phyloP scores from a whole-genome alignment of 768 basidiomycete genomes.

The Melanogaster broomeanus region DNA sequence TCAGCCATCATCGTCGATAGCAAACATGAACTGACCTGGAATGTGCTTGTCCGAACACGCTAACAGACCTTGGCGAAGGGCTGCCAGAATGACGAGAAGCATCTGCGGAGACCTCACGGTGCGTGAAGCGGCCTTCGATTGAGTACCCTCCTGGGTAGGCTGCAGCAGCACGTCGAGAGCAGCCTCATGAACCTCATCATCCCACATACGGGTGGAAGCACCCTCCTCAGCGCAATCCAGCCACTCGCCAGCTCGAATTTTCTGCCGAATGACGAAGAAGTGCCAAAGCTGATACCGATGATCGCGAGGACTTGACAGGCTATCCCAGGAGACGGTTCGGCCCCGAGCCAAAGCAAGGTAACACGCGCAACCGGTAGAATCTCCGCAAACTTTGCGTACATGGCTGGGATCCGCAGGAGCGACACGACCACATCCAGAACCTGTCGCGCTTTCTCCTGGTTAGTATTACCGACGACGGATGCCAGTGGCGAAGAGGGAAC shows the following conservation, averaged over 20 bases:
- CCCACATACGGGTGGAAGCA: conserved; percentile 74
- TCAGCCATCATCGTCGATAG: not conserved
- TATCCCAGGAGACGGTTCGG: conserved; percentile 62
- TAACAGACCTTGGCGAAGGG: conserved; percentile 59
- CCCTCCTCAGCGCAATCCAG: conserved; percentile 72
- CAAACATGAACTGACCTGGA: conserved; percentile 9
- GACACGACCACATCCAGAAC: conserved; percentile 67
- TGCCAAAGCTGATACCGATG: conserved; percentile 54
- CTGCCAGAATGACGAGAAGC: conserved; percentile 68
- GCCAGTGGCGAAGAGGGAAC: conserved; percentile 11
- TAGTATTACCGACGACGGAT: conserved; percentile 26
- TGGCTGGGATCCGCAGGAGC: conserved; percentile 54
- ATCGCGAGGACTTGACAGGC: conserved; percentile 61
- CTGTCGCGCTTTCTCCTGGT: conserved; percentile 60
- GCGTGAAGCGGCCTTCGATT: conserved; percentile 6
- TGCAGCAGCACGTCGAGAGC: conserved; percentile 74
- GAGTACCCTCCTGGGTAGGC: conserved; percentile 16
- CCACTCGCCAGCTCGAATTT: conserved; percentile 88
- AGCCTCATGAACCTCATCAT: conserved; percentile 60
- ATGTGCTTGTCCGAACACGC: conserved; percentile 27
- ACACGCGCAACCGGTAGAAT: conserved; percentile 80
- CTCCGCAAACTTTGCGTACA: conserved; percentile 70
- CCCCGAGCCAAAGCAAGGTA: conserved; percentile 75
- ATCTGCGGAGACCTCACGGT: conserved; percentile 65
- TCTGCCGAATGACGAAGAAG: conserved; percentile 64